phyloP scores from a whole-genome alignment of 164 flowering plant species.

The Vitis labrusca region DNA sequence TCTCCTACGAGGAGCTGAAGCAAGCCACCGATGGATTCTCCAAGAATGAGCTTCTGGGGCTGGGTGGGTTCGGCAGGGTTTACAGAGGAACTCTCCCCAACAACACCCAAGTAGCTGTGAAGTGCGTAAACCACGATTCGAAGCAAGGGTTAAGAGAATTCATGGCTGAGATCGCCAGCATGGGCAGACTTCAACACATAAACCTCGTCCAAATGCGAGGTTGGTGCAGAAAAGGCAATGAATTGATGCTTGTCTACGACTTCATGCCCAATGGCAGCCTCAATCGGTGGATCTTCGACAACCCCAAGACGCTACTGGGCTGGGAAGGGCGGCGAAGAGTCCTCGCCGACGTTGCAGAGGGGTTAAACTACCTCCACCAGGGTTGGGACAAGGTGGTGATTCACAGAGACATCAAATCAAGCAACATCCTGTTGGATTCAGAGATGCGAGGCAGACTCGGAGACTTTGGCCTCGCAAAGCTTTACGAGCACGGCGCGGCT shows the following conservation, averaged over 20 bases:
- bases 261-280: conserved; percentile 79
- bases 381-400: conserved; percentile 81
- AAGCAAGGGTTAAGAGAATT: conserved; percentile 78
- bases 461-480: conserved; percentile 78
- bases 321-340: conserved; percentile 56
- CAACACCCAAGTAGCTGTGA: conserved; percentile 56
- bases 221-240: conserved; percentile 58
- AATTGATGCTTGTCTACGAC: conserved; percentile 69
- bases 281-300: conserved; percentile 57
- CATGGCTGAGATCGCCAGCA: conserved; percentile 77
- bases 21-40: conserved; percentile 58
- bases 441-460: conserved; percentile 70
- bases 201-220: conserved; percentile 69
- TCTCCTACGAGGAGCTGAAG: conserved; percentile 50
- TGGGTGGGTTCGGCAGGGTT: conserved; percentile 76
- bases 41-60: conserved; percentile 44
- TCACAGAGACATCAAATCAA: conserved; percentile 78
- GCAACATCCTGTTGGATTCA: conserved; percentile 63
- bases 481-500: conserved; percentile 59
- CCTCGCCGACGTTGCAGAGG: conserved; percentile 67
- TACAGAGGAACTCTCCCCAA: conserved; percentile 49
- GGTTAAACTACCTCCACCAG: conserved; percentile 64
- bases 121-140: conserved; percentile 75
- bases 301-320: conserved; percentile 31
- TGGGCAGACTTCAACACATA: conserved; percentile 73